Percentiles rank a stretch among this genome's conserved stretches.
Evolutionary conservation across 1,284 basidiomycete genomes (phyloP).

Genomic region (Ustilago lituana): DNA sequence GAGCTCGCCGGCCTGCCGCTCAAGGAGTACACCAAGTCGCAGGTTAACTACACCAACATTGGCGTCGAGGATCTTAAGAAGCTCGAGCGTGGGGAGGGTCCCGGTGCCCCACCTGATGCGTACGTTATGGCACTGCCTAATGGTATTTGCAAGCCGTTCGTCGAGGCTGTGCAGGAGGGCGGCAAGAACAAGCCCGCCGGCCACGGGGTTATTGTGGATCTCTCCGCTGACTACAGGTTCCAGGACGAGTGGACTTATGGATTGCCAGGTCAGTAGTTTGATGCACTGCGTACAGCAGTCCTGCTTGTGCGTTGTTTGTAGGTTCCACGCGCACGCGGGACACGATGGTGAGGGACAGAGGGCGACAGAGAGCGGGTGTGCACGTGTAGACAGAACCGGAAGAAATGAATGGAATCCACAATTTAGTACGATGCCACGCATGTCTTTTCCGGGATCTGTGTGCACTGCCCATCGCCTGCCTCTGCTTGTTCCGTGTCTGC

Average conservation of each 20-base stretch:
- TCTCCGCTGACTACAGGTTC: conserved; percentile 95
- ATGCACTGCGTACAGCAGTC: too few relatives aligned
- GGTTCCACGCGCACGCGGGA: too few relatives aligned
- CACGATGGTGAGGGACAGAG: too few relatives aligned
- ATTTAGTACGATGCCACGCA: background rate
- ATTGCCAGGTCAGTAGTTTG: conserved; percentile 85
- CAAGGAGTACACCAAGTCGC: conserved; percentile 81
- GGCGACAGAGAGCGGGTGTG: background rate
- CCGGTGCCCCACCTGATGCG: conserved; percentile 64
- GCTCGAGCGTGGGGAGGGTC: conserved; percentile 62
- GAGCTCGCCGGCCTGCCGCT: conserved; percentile 87
- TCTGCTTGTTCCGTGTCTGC: conserved; percentile 7
- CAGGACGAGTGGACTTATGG: conserved; percentile 96
- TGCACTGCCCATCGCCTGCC: too few relatives aligned
- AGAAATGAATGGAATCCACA: conserved; percentile 18
- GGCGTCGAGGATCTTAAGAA: conserved; percentile 63
- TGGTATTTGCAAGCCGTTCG: conserved; percentile 95
- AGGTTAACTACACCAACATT: conserved; percentile 71
- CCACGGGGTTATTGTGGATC: conserved; percentile 78
- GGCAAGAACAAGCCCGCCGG: conserved; percentile 74
- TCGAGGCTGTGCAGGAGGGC: conserved; percentile 87
- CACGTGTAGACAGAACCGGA: conserved; percentile 9
- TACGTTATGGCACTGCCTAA: conserved; percentile 93
- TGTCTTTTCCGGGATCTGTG: conserved; percentile 4
- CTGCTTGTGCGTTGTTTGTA: too few relatives aligned